Conservation (phyloP, 257 asterid species). For the Asclepias syriaca region DNA sequence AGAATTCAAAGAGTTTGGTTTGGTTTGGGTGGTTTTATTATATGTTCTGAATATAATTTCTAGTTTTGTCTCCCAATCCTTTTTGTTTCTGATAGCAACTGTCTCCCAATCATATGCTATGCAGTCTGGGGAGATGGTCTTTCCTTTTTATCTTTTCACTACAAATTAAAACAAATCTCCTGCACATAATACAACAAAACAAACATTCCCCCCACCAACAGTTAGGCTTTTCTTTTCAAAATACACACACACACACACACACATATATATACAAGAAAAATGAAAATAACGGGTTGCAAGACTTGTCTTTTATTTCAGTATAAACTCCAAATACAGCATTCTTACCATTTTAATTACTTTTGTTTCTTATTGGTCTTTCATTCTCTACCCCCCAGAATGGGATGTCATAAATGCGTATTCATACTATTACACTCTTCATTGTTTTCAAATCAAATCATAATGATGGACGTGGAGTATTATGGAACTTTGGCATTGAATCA, state of each 20-base stretch:
- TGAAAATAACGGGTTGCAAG: too few species aligned
- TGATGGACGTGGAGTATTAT: conserved; percentile 12
- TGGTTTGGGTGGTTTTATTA: background rate
- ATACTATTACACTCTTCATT: background rate
- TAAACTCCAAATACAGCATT: too few species aligned
- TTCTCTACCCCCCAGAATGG: background rate
- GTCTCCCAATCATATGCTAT: conserved; percentile 8
- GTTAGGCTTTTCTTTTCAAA: too few species aligned
- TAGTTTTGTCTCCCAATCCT: conserved; percentile 12
- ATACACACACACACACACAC: too few species aligned
- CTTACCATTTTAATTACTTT: background rate
- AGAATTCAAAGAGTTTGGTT: conserved; percentile 13
- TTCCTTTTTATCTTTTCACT: background rate
- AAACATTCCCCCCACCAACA: too few species aligned
- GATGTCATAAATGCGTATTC: background rate
- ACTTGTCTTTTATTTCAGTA: too few species aligned
- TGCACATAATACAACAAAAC: too few species aligned
- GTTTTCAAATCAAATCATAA: conserved; percentile 6
- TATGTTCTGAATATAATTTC: background rate
- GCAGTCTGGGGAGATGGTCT: background rate
- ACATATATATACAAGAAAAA: too few species aligned
- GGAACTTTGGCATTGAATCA: conserved; percentile 1
- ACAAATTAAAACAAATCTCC: too few species aligned
- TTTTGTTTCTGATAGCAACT: conserved; percentile 8
- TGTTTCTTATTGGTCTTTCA: background rate